phyloP scores from a whole-genome alignment of 73 alveolate genomes.

The Halteria grandinella region DNA sequence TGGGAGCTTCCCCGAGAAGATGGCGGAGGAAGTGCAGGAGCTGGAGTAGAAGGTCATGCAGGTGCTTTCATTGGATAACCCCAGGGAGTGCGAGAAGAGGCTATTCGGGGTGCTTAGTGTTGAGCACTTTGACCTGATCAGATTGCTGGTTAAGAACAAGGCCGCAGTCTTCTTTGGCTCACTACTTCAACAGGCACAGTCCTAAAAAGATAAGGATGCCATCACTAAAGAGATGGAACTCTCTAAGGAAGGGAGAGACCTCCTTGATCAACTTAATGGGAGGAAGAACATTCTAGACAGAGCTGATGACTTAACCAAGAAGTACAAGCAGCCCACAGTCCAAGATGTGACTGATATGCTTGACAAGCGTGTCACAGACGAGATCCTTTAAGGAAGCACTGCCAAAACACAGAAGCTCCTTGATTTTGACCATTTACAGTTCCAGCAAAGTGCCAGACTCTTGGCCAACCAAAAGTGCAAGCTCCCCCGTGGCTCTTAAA shows the following conservation, averaged over 20 bases:
- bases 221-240: slow-evolving; percentile 52
- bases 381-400: no score
- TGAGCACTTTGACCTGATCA: slow-evolving; percentile 60
- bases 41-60: slow-evolving; percentile 63
- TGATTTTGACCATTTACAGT: slow-evolving; percentile 82
- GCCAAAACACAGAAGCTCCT: slow-evolving; percentile 56
- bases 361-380: slow-evolving; percentile 55
- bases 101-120: slow-evolving; percentile 55
- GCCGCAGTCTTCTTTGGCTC: slow-evolving; percentile 65
- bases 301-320: slow-evolving; percentile 56
- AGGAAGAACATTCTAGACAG: slow-evolving; percentile 53
- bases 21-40: slow-evolving; percentile 58
- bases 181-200: no score
- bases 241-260: slow-evolving; percentile 66
- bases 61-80: slow-evolving; percentile 29
- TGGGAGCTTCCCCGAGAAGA: slow-evolving; percentile 29
- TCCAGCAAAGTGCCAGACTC: slow-evolving; percentile 80
- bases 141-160: slow-evolving; percentile 55
- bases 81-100: slow-evolving; percentile 70
- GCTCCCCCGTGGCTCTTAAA: slow-evolving; percentile 86
- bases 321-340: slow-evolving; percentile 51
- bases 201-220: slow-evolving; percentile 61
- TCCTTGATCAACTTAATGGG: slow-evolving; percentile 50
- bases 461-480: slow-evolving; percentile 84
- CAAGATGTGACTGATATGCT: slow-evolving; percentile 58